A percentile compares a stretch with the other conserved stretches of the same genome.
These are phyloP conservation scores for Corylus avellana DNA, from an alignment of 306 rosid genomes.

Conservation along the genomic window DNA sequence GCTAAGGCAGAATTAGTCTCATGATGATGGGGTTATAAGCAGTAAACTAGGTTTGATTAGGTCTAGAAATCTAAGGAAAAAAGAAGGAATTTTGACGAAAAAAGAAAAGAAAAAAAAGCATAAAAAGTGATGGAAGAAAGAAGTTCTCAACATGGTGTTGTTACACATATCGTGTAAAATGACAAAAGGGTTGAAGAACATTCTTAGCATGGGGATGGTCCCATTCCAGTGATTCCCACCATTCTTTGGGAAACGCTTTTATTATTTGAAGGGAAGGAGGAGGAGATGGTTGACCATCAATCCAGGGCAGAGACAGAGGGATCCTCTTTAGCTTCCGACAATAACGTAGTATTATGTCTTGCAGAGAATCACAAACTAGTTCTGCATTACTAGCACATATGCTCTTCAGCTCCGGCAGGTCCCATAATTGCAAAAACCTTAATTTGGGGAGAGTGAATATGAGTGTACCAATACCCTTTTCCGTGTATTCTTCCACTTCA, in stretches of 20 bases:
- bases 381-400: neutral
- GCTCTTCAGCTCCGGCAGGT: constrained; percentile 5
- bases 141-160: neutral
- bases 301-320: neutral
- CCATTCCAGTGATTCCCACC: constrained; percentile 29
- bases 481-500: neutral
- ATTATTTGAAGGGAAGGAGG: constrained; percentile 24
- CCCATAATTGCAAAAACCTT: neutral
- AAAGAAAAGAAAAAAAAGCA: too few species aligned
- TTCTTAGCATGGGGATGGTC: constrained; percentile 16
- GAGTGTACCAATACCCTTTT: neutral
- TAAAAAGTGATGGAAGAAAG: neutral
- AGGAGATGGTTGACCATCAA: constrained; percentile 12
- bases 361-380: constrained; percentile 12
- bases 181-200: constrained; percentile 20
- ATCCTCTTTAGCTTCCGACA: constrained; percentile 17
- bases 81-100: too few species aligned
- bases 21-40: too few species aligned
- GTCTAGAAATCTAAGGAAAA: too few species aligned
- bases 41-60: too few species aligned
- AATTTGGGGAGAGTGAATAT: neutral
- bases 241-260: constrained; percentile 20
- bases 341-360: neutral
- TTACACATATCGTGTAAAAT: constrained; percentile 12
- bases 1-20: too few species aligned